Percentiles rank a stretch among this genome's conserved stretches.
Conservation (phyloP, 805 yeast genomes). For the Danielozyma ontarioensis region DNA sequence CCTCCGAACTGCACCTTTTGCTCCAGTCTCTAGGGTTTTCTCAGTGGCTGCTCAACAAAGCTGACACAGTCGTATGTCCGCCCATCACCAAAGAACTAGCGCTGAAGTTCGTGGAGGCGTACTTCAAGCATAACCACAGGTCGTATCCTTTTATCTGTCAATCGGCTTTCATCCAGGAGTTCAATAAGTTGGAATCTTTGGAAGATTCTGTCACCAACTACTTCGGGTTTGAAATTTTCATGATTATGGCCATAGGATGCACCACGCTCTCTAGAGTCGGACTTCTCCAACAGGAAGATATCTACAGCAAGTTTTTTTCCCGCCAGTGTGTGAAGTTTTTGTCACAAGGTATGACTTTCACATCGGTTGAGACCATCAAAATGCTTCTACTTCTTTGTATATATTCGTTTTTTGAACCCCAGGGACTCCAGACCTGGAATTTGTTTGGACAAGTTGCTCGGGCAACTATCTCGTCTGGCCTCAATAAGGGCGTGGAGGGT, state of each 20-base stretch:
- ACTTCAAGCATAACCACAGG: conserved; percentile 40
- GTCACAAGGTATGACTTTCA: no score
- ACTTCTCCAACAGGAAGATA: no score
- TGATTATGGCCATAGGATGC: conserved; percentile 53
- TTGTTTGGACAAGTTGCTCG: conserved; percentile 45
- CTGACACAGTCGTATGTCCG: conserved; percentile 10
- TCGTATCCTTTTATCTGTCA: conserved; percentile 42
- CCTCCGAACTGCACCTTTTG: conserved; percentile 7
- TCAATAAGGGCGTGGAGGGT: conserved; percentile 34
- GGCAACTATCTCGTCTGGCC: conserved; percentile 39
- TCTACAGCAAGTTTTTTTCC: no score
- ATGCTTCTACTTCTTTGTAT: conserved; percentile 42
- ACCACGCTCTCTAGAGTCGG: conserved; percentile 34
- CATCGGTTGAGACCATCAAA: conserved; percentile 38
- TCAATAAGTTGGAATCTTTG: conserved; percentile 17
- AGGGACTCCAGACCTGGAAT: conserved; percentile 49
- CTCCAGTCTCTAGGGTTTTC: conserved; percentile 9
- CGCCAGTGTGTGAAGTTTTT: no score
- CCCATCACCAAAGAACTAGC: conserved; percentile 26
- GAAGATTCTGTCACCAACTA: conserved; percentile 19
- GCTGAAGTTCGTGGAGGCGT: conserved; percentile 37
- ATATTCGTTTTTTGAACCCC: conserved; percentile 46
- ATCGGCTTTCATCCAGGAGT: conserved; percentile 27
- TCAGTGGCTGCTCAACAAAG: conserved; percentile 5
- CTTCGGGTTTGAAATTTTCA: conserved; percentile 40